These are phyloP conservation scores for Suillus paluster DNA, from an alignment of 768 basidiomycete genomes.

Conservation along the genomic window DNA sequence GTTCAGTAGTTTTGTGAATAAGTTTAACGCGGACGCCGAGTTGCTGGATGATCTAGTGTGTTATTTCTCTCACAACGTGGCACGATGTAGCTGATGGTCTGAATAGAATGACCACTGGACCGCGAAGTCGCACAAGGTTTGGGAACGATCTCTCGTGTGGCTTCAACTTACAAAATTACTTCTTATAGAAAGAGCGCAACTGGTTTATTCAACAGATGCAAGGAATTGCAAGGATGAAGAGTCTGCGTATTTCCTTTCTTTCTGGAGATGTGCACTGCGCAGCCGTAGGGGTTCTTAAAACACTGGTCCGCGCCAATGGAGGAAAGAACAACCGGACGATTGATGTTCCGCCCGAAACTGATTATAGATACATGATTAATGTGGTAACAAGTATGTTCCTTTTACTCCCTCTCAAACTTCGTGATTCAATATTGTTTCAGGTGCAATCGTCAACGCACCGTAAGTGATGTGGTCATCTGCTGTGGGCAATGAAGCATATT, in stretches of 20 bases:
- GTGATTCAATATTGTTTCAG: conserved; percentile 33
- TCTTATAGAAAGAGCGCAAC: conserved; percentile 83
- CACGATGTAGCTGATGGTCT: background rate
- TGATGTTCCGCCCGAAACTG: conserved; percentile 53
- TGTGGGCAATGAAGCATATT: conserved; percentile 2
- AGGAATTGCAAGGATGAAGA: conserved; percentile 61
- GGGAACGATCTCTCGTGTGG: conserved; percentile 1
- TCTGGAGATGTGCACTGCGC: conserved; percentile 95
- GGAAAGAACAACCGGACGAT: conserved; percentile 48
- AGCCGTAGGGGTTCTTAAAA: conserved; percentile 80
- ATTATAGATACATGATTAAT: conserved; percentile 92
- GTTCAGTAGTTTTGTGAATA: conserved; percentile 81
- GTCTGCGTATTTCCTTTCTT: conserved; percentile 80
- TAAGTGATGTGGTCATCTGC: conserved; percentile 39
- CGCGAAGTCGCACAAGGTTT: conserved; percentile 74
- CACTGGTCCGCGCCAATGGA: conserved; percentile 45
- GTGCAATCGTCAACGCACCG: conserved; percentile 98
- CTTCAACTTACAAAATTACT: conserved; percentile 5
- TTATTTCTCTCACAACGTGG: conserved; percentile 9
- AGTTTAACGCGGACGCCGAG: conserved; percentile 92
- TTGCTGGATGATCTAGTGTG: conserved; percentile 88
- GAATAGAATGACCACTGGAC: conserved; percentile 92
- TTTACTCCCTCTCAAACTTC: background rate
- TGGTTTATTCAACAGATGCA: conserved; percentile 84
- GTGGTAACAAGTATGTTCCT: conserved; percentile 69